phyloP scores from a whole-genome alignment of 2,329 filamentous ascomycete genomes.

The Penicillium palitans region DNA sequence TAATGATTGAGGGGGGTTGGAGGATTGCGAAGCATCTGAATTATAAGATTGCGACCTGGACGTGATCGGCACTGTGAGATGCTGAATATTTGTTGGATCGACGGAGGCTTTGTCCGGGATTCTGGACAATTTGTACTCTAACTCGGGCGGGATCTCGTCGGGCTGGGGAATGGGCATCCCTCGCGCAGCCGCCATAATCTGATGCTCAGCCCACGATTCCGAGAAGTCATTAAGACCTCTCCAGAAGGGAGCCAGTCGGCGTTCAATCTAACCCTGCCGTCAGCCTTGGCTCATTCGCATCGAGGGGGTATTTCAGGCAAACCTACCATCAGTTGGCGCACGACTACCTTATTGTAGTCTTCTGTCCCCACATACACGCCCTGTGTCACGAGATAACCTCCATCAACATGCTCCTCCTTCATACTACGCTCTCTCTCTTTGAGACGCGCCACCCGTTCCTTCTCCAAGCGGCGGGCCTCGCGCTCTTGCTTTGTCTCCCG shows the following conservation, averaged over 20 bases:
- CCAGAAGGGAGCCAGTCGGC: conserved; percentile 92
- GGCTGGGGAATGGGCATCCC: conserved; percentile 80
- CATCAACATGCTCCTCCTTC: conserved; percentile 88
- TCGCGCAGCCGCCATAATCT: conserved; percentile 86
- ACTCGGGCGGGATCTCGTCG: conserved; percentile 76
- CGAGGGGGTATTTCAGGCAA: background rate
- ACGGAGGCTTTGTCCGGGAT: conserved; percentile 53
- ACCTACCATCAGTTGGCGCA: conserved; percentile 84
- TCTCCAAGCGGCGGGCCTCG: conserved; percentile 81
- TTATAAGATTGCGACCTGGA: conserved; percentile 74
- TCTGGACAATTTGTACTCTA: conserved; percentile 52
- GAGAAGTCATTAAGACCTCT: conserved; percentile 86
- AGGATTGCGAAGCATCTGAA: conserved; percentile 69
- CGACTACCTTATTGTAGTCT: conserved; percentile 86
- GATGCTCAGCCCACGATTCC: conserved; percentile 87
- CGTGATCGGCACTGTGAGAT: conserved; percentile 75
- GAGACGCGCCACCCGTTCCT: conserved; percentile 70
- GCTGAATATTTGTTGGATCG: conserved; percentile 62
- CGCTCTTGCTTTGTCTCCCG: conserved; percentile 89
- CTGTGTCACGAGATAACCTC: conserved; percentile 89
- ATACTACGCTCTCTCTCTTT: conserved; percentile 90
- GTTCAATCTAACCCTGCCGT: conserved; percentile 70
- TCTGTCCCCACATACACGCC: conserved; percentile 90
- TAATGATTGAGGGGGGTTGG: conserved; percentile 63
- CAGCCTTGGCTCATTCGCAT: conserved; percentile 15